These are phyloP conservation scores for Limonium bicolor DNA, from an alignment of 148 eudicot genomes.

Conservation along the genomic window DNA sequence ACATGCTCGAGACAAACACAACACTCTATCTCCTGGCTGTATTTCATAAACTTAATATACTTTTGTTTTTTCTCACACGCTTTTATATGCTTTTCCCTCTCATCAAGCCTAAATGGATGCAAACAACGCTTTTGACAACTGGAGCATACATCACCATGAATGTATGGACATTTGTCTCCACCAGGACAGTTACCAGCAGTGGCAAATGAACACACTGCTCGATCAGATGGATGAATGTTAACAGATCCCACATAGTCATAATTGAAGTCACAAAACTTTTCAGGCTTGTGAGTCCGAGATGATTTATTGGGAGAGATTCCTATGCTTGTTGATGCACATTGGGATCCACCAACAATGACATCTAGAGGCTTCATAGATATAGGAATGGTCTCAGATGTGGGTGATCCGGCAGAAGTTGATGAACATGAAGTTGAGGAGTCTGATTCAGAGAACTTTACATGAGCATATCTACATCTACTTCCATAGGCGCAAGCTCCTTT, in stretches of 20 bases:
- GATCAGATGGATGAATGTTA: constrained; percentile 16
- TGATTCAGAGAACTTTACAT: constrained; percentile 36
- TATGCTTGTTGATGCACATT: too few relatives aligned
- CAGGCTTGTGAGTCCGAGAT: neutral
- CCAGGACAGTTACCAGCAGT: constrained; percentile 82
- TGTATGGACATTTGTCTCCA: constrained; percentile 69
- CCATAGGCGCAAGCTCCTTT: constrained; percentile 83
- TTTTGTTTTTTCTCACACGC: constrained; percentile 52
- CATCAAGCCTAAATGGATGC: constrained; percentile 75
- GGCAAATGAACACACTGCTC: constrained; percentile 62
- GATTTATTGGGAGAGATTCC: neutral
- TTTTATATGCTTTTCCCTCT: constrained; percentile 60
- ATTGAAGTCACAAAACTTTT: constrained; percentile 17
- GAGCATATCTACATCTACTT: constrained; percentile 78
- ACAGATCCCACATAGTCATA: constrained; percentile 19
- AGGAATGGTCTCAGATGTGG: constrained; percentile 9
- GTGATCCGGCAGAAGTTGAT: constrained; percentile 14
- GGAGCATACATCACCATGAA: constrained; percentile 80
- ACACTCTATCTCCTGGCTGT: constrained; percentile 91
- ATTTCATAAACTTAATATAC: constrained; percentile 22
- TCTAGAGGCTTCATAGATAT: constrained; percentile 7
- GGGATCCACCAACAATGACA: constrained; percentile 5
- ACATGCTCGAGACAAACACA: constrained; percentile 87
- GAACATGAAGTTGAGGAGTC: constrained; percentile 41
- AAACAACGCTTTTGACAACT: constrained; percentile 61